Percentiles rank a stretch among this genome's conserved stretches.
phyloP scores from a whole-genome alignment of 2,329 filamentous ascomycete species.

The Colletotrichum zoysiae region DNA sequence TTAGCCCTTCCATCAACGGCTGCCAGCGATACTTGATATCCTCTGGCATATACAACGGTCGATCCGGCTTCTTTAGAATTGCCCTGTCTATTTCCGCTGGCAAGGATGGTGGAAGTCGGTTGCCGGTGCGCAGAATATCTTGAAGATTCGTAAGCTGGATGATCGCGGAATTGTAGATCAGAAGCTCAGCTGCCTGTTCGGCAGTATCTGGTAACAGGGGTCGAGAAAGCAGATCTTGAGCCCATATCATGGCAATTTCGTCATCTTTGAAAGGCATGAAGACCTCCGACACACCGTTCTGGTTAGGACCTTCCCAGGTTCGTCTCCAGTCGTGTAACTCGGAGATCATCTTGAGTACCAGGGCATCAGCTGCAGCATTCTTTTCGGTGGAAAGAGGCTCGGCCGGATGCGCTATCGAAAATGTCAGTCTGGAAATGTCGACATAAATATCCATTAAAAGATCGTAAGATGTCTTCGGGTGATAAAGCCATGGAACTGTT shows the following conservation, averaged over 20 bases:
- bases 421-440: slow-evolving; percentile 13
- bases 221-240: background rate
- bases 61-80: background rate
- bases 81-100: background rate
- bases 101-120: background rate
- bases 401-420: background rate
- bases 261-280: background rate
- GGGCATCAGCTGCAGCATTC: background rate
- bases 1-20: slow-evolving; percentile 19
- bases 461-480: slow-evolving; percentile 19
- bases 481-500: slow-evolving; percentile 11
- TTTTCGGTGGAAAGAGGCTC: background rate
- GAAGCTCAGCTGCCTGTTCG: slow-evolving; percentile 14
- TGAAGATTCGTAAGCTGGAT: slow-evolving; percentile 18
- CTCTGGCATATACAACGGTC: slow-evolving; percentile 21
- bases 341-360: background rate
- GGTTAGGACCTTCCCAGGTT: slow-evolving; percentile 11
- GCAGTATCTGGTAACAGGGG: background rate
- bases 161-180: slow-evolving; percentile 28
- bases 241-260: background rate
- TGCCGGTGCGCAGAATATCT: slow-evolving; percentile 5
- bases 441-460: slow-evolving; percentile 19
- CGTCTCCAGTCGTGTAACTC: slow-evolving; percentile 13
- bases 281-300: background rate
- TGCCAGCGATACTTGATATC: slow-evolving; percentile 25